Evolutionary conservation across 768 basidiomycete genomes (phyloP), one percentile per base, ranked within the genome.

Genomic region (Podaxis mareebaensis): DNA sequence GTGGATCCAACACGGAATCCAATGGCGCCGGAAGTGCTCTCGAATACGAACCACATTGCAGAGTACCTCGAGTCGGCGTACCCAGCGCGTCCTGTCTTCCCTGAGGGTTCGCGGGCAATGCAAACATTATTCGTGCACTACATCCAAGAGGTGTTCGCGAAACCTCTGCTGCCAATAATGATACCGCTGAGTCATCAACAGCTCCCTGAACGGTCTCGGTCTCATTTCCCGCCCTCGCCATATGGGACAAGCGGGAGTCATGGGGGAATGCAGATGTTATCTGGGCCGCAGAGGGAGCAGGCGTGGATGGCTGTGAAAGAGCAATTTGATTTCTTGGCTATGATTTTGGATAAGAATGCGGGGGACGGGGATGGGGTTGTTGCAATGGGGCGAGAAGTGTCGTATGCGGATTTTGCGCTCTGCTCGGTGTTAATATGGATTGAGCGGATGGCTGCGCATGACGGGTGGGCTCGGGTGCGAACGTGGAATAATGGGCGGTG

Each of bases 391-490:
- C 76, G 79, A 39, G 85, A 89, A 20, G 78, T 91, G 55, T 85
- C 83, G 10, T 90, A 91, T 66, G 88, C 88, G 1, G 90, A 92
- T 67, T 91, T 92, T 69, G 85, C 88, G 4, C 73, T 92, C 22
- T 90, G 88, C 66, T 84, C 90, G 0, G 81, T 89, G 17, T 73
- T 92, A 46, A 82, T 91, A 52, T 92, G 89, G 89, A 86, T 91
- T 46, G 85, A 91, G 70, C 79, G 83, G 53, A 84, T 91, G 70
- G 83, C 88, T 3, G 81, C 87, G n/a, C 85, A 88, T 61, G 88
- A 91, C 65, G 88, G 87, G 13, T 92, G 90, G 90, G 76, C 80
- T 24, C 76, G 85, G 58, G 80, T 92, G n/a, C 75, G 84, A 55
- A 80, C 82, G 28, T 92, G 90, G 90, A 86, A 89, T 68, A 80